Evolutionary conservation across 139 green algal genomes (phyloP).

Genomic region (Pseudopediastrum boryanum): DNA sequence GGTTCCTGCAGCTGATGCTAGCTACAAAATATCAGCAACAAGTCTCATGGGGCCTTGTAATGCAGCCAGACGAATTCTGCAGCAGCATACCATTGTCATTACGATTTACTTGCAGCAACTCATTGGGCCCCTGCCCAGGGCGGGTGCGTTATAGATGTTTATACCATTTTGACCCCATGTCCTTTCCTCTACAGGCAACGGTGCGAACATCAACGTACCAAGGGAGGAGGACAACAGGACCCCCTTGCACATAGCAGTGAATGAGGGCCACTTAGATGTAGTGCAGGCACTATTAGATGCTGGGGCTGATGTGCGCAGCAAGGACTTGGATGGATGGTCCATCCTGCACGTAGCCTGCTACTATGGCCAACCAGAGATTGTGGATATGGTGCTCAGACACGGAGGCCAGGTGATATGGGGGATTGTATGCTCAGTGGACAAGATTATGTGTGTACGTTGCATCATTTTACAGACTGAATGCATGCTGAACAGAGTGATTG

Average conservation of each 20-base stretch:
- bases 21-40: no score
- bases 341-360: slow-evolving; percentile 39
- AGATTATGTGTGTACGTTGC: no score
- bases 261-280: slow-evolving; percentile 35
- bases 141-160: background rate
- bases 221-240: slow-evolving; percentile 41
- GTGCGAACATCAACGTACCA: slow-evolving; percentile 38
- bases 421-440: no score
- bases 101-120: background rate
- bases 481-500: no score
- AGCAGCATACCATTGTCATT: background rate
- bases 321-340: slow-evolving; percentile 35
- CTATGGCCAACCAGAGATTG: slow-evolving; percentile 24
- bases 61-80: no score
- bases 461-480: no score
- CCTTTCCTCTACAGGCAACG: slow-evolving; percentile 1
- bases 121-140: background rate
- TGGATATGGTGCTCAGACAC: slow-evolving; percentile 22
- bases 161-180: background rate
- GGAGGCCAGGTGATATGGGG: slow-evolving; percentile 21
- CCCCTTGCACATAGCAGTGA: slow-evolving; percentile 38
- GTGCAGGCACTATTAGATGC: slow-evolving; percentile 26
- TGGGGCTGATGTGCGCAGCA: slow-evolving; percentile 22
- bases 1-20: no score
- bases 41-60: no score